phyloP scores from a whole-genome alignment of 257 asterid genomes.

The Sherardia arvensis region DNA sequence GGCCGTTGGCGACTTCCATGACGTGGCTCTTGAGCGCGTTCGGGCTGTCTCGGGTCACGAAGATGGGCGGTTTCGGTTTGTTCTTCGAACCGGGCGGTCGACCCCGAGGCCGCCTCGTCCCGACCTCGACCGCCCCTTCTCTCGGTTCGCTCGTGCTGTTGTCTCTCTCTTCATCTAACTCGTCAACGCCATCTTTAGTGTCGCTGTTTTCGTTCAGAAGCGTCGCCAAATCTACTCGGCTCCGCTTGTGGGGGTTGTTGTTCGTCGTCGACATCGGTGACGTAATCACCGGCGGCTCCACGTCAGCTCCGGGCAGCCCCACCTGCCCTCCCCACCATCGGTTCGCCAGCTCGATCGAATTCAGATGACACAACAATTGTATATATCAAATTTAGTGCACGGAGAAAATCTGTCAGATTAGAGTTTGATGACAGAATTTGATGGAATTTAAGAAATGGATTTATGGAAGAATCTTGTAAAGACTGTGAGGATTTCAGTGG shows the following conservation, averaged over 20 bases:
- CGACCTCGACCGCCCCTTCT: slow-evolving; percentile 59
- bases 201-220: slow-evolving; percentile 23
- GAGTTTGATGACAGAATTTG: slow-evolving; percentile 11
- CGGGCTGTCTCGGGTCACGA: slow-evolving; percentile 61
- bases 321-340: slow-evolving; percentile 59
- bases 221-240: slow-evolving; percentile 18
- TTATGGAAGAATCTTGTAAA: slow-evolving; percentile 21
- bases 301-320: slow-evolving; percentile 30
- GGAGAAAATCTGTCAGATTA: too few species aligned
- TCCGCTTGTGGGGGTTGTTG: slow-evolving; percentile 8
- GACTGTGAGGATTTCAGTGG: slow-evolving; percentile 13
- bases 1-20: slow-evolving; percentile 51
- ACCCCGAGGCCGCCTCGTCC: slow-evolving; percentile 51
- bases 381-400: too few species aligned
- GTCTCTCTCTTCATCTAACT: slow-evolving; percentile 24
- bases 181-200: slow-evolving; percentile 32
- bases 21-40: slow-evolving; percentile 59
- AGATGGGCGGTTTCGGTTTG: slow-evolving; percentile 58
- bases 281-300: slow-evolving; percentile 30
- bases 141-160: slow-evolving; percentile 26
- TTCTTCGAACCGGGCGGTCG: slow-evolving; percentile 63
- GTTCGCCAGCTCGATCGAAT: slow-evolving; percentile 32
- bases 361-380: too few species aligned
- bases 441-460: slow-evolving; percentile 9
- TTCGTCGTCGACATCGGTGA: slow-evolving; percentile 16